These are phyloP conservation scores for Lentinus polychrous DNA, from an alignment of 1,284 basidiomycete species.

Conservation along the genomic window DNA sequence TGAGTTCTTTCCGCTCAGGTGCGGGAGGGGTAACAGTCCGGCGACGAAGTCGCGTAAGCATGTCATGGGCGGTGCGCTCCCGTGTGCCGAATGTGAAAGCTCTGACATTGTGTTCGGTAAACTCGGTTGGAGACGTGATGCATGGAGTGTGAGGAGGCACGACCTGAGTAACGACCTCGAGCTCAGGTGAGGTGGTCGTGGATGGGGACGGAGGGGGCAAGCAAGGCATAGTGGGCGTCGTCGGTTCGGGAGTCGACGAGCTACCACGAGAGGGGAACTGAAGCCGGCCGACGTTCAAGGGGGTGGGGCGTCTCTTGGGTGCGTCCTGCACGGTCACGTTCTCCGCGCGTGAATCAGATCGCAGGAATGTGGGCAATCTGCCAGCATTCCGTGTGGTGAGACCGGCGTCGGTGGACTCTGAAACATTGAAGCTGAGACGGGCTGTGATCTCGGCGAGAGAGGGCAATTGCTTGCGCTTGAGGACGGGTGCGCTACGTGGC, in stretches of 20 bases:
- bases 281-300: conserved; percentile 42
- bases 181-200: conserved; percentile 31
- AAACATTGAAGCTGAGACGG: conserved; percentile 36
- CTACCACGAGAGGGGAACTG: conserved; percentile 26
- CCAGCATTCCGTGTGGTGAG: conserved; percentile 19
- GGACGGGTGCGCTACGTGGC: conserved; percentile 12
- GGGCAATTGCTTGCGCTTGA: conserved; percentile 35
- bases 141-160: conserved; percentile 36
- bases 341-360: conserved; percentile 11
- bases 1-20: conserved; percentile 9
- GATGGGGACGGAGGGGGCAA: conserved; percentile 25
- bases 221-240: conserved; percentile 21
- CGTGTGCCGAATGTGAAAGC: conserved; percentile 40
- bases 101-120: conserved; percentile 47
- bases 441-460: conserved; percentile 73
- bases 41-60: conserved; percentile 56
- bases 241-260: conserved; percentile 7
- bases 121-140: conserved; percentile 36
- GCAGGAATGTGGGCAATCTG: conserved; percentile 42
- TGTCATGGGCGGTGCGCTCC: conserved; percentile 47
- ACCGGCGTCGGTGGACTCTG: conserved; percentile 14
- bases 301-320: conserved; percentile 27
- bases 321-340: background rate
- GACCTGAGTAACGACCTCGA: conserved; percentile 43
- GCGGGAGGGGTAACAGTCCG: conserved; percentile 34